Conservation (phyloP, 495 filamentous ascomycete species). For the Penicillium crystallinum region DNA sequence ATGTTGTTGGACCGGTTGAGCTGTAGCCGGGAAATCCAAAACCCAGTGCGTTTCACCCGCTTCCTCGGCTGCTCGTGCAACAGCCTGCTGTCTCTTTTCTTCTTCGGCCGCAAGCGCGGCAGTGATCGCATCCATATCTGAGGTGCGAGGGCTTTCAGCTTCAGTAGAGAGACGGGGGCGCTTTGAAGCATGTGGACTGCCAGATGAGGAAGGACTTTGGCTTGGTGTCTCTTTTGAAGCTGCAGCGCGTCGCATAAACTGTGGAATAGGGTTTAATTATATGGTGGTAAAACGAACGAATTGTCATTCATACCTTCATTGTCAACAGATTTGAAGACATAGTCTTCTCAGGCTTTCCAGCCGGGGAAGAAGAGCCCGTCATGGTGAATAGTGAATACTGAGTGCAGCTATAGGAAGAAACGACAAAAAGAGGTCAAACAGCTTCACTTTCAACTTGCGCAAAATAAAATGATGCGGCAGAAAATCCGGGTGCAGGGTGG, state of each 20-base stretch:
- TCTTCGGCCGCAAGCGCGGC: conserved; percentile 72
- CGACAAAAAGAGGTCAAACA: not conserved
- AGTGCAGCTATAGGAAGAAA: conserved; percentile 14
- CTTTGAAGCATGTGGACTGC: conserved; percentile 35
- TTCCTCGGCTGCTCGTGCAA: conserved; percentile 65
- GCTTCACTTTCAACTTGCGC: not conserved
- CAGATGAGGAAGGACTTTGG: conserved; percentile 34
- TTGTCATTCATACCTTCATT: conserved; percentile 63
- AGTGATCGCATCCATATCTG: conserved; percentile 55
- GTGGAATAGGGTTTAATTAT: conserved; percentile 7
- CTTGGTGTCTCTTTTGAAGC: conserved; percentile 39
- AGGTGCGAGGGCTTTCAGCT: conserved; percentile 25
- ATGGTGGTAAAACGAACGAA: not conserved
- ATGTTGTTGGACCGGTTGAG: conserved; percentile 21
- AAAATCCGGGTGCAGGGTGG: conserved; percentile 9
- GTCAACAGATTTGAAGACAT: conserved; percentile 89
- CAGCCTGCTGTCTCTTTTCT: conserved; percentile 62
- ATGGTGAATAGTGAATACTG: conserved; percentile 26
- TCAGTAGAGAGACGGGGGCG: conserved; percentile 39
- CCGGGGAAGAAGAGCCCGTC: conserved; percentile 25
- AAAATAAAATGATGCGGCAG: conserved; percentile 20
- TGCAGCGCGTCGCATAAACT: conserved; percentile 95
- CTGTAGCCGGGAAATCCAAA: conserved; percentile 37
- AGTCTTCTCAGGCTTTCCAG: conserved; percentile 52
- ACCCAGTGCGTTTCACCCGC: conserved; percentile 88